Evolutionary conservation across 345 rosid species (phyloP).

Genomic region (Clarkia xantiana): DNA sequence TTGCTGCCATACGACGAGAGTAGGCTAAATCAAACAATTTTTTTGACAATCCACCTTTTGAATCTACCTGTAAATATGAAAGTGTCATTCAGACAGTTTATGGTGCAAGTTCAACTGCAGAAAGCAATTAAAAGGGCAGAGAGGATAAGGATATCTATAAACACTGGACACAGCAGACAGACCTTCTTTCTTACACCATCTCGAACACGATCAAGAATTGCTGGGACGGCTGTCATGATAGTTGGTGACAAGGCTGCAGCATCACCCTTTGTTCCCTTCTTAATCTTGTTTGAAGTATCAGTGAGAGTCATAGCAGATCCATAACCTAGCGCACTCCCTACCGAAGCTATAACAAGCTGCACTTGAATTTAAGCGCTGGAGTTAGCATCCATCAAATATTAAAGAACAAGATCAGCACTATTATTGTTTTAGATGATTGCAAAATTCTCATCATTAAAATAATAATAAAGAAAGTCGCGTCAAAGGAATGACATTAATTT

Average conservation of each 20-base stretch:
- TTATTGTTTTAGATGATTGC: too few species aligned
- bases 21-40: conserved; percentile 81
- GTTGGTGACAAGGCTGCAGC: conserved; percentile 72
- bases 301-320: conserved; percentile 94
- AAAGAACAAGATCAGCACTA: too few species aligned
- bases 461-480: too few species aligned
- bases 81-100: not conserved
- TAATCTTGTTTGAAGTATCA: conserved; percentile 85
- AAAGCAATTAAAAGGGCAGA: too few species aligned
- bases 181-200: conserved; percentile 98
- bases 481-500: too few species aligned
- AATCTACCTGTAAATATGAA: conserved; percentile 43
- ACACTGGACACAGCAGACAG: conserved; percentile 5
- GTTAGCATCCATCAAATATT: too few species aligned
- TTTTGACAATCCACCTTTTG: conserved; percentile 73
- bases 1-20: conserved; percentile 74
- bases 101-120: too few species aligned
- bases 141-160: too few species aligned
- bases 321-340: conserved; percentile 91
- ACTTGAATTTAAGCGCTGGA: conserved; percentile 1
- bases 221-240: conserved; percentile 95
- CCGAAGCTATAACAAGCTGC: conserved; percentile 68
- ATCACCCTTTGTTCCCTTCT: conserved; percentile 85
- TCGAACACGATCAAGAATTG: conserved; percentile 94
- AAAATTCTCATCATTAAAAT: too few species aligned